Evolutionary conservation across 108 stramenopile species (phyloP), one percentile per base, ranked within the genome.

Genomic region (Fragilaria crotonensis): DNA sequence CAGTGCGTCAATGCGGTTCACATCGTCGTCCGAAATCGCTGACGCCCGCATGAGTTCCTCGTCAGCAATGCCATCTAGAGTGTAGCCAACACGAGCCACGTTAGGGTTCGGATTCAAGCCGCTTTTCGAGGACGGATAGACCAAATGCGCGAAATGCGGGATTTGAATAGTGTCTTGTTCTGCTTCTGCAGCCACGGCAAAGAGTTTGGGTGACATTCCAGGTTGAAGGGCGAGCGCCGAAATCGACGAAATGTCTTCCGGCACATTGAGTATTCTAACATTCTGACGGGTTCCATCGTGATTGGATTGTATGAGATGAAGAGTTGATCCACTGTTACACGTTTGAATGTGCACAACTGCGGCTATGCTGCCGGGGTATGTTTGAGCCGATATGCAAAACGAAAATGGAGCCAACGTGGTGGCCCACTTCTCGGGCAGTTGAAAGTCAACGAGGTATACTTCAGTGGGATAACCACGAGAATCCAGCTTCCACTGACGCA

Each of bases 401-500:
- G 36, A 7, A 14, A 11, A 11, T 41, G 36, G 36, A 41, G 36
- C 7, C 7, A 41, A 14, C 7, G 14, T 14, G 7, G 36, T 41
- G 7, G 36, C 14, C 36, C 36, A 41, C 7, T 41, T 41, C 7
- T 41, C 36, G 7, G 36, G 36, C 14, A 41, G 14, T 41, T 41
- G 36, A 41, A 41, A 41, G 36, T 7, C 11, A 41, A 41, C 14
- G 36, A 41, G 36, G 36, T 11, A 41, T 14, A 41, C 36, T 41
- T 41, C 11, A 7, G 7, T 14, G 7, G 36, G 36, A 41, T 41
- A 57, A 21, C 9, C 45, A n/a, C 33, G 26, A 18, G 61, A 27
- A 27, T 70, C 57, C 20, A 76, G 17, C 36, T 25, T 62, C 75
- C 75, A 76, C 36, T 59, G 64, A 23, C 75, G 64, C 4, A 76